phyloP scores from a whole-genome alignment of 2,329 filamentous ascomycete genomes.

The Ceratocystis alfenasii region DNA sequence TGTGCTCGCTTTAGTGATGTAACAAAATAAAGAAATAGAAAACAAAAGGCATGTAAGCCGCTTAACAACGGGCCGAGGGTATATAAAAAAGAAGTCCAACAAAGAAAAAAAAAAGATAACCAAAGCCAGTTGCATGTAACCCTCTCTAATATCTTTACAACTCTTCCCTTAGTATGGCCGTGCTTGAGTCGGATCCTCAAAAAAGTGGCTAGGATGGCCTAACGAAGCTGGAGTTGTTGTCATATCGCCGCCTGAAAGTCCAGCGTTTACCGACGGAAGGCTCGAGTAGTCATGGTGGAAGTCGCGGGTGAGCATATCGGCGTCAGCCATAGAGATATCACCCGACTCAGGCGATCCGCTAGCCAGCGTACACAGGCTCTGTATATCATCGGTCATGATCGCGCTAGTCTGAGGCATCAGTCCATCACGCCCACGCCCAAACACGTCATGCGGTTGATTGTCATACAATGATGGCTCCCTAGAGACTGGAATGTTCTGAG shows the following conservation, averaged over 20 bases:
- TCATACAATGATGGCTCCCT: slow-evolving; percentile 21
- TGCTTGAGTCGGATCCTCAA: slow-evolving; percentile 7
- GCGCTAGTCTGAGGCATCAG: slow-evolving; percentile 26
- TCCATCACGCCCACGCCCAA: slow-evolving; percentile 10
- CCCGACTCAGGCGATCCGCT: slow-evolving; percentile 27
- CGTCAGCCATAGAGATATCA: slow-evolving; percentile 31
- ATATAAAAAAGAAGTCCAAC: not conserved
- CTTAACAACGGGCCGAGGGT: not conserved
- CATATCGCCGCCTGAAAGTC: slow-evolving; percentile 23
- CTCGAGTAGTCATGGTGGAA: slow-evolving; percentile 23
- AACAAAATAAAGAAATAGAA: slow-evolving; percentile 5
- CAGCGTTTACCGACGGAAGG: slow-evolving; percentile 16
- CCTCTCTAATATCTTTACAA: not conserved
- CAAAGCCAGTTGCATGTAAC: not conserved
- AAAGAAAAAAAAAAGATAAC: not conserved
- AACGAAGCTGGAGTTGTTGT: not conserved
- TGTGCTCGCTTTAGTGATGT: too few relatives aligned
- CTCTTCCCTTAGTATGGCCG: not conserved
- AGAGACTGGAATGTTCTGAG: slow-evolving; percentile 4
- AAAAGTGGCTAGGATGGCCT: not conserved
- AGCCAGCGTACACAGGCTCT: slow-evolving; percentile 30
- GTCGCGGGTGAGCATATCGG: slow-evolving; percentile 27
- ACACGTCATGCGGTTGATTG: slow-evolving; percentile 16
- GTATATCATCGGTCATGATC: slow-evolving; percentile 32
- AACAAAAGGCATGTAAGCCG: slow-evolving; percentile 1